phyloP scores from a whole-genome alignment of 495 filamentous ascomycete species.

The Xylaria grammica region DNA sequence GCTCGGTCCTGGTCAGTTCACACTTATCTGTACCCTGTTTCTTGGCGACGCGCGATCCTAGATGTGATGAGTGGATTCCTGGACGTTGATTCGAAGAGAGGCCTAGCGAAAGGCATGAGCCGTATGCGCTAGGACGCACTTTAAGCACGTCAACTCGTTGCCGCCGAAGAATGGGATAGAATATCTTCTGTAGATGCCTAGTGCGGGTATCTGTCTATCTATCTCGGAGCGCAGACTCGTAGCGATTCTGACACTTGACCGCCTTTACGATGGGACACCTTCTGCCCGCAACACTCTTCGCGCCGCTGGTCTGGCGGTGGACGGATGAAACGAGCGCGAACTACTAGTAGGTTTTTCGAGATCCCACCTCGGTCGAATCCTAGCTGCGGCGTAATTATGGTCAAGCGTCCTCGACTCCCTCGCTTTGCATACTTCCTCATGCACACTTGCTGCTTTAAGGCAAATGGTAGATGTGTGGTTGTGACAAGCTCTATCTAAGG shows the following conservation, averaged over 20 bases:
- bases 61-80: conserved; percentile 40
- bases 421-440: conserved; percentile 14
- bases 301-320: not conserved
- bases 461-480: not conserved
- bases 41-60: conserved; percentile 45
- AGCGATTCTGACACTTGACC: conserved; percentile 14
- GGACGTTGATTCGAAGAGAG: conserved; percentile 37
- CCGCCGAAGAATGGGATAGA: conserved; percentile 16
- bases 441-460: conserved; percentile 19
- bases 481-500: conserved; percentile 12
- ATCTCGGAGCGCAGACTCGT: conserved; percentile 4
- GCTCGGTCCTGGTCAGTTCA: conserved; percentile 20
- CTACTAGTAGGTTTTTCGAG: not conserved
- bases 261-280: conserved; percentile 12
- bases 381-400: conserved; percentile 13
- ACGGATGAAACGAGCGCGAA: not conserved
- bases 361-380: conserved; percentile 11
- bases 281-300: conserved; percentile 2
- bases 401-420: conserved; percentile 4
- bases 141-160: conserved; percentile 23
- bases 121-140: conserved; percentile 21
- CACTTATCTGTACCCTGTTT: conserved; percentile 23
- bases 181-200: not conserved
- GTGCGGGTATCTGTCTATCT: not conserved
- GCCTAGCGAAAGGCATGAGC: conserved; percentile 20